phyloP scores from a whole-genome alignment of 148 eudicot species.

The Silene uniflora region DNA sequence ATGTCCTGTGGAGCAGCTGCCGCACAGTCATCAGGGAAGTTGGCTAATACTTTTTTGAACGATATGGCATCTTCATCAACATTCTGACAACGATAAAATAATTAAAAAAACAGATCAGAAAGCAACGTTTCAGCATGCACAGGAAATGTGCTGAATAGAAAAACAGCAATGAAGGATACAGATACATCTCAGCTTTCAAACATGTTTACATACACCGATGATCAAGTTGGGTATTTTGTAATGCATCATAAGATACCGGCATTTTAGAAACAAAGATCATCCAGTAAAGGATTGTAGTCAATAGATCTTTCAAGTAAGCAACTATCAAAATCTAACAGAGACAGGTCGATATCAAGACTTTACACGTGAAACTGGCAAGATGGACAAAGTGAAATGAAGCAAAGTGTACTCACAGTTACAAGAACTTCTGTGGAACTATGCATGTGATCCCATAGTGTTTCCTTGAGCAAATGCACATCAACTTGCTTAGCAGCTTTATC shows the following conservation, averaged over 20 bases:
- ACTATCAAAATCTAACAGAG: background rate
- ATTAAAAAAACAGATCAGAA: conserved; percentile 7
- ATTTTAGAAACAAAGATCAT: background rate
- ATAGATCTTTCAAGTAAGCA: too few species aligned
- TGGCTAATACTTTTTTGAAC: conserved; percentile 29
- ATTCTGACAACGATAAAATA: conserved; percentile 11
- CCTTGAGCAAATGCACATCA: conserved; percentile 85
- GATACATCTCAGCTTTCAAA: background rate
- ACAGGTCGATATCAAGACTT: background rate
- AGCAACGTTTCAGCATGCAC: background rate
- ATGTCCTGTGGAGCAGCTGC: conserved; percentile 39
- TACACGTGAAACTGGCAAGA: background rate
- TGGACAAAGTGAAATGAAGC: background rate
- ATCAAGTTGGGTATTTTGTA: background rate
- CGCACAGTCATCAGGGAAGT: conserved; percentile 32
- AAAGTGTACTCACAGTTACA: conserved; percentile 22
- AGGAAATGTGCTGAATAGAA: background rate
- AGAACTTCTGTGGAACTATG: conserved; percentile 37
- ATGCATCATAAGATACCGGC: background rate
- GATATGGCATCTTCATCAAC: conserved; percentile 30
- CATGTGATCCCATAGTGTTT: conserved; percentile 76
- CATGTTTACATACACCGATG: background rate
- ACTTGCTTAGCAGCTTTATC: conserved; percentile 94
- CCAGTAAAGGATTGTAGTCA: background rate
- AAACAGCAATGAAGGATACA: background rate